These are phyloP conservation scores for Aquilaria malaccensis DNA, from an alignment of 345 rosid species.

Conservation along the genomic window DNA sequence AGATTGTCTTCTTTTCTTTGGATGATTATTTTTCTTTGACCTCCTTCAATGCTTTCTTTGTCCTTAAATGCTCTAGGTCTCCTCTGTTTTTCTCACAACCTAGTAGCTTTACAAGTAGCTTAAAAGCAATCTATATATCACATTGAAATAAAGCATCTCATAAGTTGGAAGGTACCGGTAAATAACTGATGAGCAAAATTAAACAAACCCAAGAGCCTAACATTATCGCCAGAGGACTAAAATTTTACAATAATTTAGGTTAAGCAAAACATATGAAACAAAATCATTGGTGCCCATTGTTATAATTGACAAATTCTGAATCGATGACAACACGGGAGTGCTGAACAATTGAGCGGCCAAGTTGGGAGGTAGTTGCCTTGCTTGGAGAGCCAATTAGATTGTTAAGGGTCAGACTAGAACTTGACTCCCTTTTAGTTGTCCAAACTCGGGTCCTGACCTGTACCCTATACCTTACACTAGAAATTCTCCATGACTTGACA, in stretches of 20 bases:
- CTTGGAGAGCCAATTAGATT: slow-evolving; percentile 67
- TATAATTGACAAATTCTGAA: slow-evolving; percentile 69
- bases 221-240: background rate
- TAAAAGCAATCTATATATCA: too few species aligned
- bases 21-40: too few species aligned
- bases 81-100: too few species aligned
- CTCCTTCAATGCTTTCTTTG: too few species aligned
- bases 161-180: too few species aligned
- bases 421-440: slow-evolving; percentile 56
- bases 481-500: slow-evolving; percentile 41
- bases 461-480: slow-evolving; percentile 26
- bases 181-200: too few species aligned
- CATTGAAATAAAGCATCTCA: too few species aligned
- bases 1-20: too few species aligned
- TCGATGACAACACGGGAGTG: slow-evolving; percentile 75
- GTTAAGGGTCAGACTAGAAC: slow-evolving; percentile 70
- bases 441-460: slow-evolving; percentile 61
- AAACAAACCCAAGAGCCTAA: too few species aligned
- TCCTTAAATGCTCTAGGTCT: too few species aligned
- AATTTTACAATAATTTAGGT: background rate
- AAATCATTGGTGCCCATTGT: slow-evolving; percentile 18
- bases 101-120: too few species aligned
- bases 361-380: slow-evolving; percentile 83
- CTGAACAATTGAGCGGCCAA: slow-evolving; percentile 77
- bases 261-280: background rate